Evolutionary conservation across 306 rosid genomes (phyloP), one percentile per base, ranked within the genome.

Genomic region (Cercis canadensis): DNA sequence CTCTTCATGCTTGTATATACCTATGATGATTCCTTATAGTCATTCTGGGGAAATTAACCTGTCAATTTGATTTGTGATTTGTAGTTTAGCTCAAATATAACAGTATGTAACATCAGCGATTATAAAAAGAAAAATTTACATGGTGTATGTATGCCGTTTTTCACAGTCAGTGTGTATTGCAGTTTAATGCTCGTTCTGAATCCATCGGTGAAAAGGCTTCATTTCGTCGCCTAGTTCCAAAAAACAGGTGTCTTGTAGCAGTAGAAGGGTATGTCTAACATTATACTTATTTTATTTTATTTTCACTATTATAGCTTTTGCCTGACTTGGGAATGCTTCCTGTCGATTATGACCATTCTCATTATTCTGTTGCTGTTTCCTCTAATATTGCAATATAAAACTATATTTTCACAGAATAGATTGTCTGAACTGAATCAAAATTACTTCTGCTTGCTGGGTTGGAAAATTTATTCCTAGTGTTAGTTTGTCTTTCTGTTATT

Each of bases 101-200:
- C n/a, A 19, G 39, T 5, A 13, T 21, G 39, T 36, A 37, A 40
- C 12, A n/a, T 55, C 10, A 17, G 12, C 19, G 19, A 41, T n/a
- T 43, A 24, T 24, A 24, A 24, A n/a, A 24, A 24, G 29, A 24
- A 1, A 60, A 34, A 43, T 33, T 65, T 57, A 39, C 37, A 60
- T 17, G 64, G 37, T 61, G n/a, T 72, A 33, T 15, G 43, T 70
- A 41, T 24, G 29, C 29, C 29, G 29, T 24, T 24, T 24, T 24
- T 24, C 29, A 24, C 3, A 24, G 29, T 24, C 29, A 29, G 12
- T 67, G 12, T 52, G 33, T 19, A 40, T 72, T 78, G 73, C 85
- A 92, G 97, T 92, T 92, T 81, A 92, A 92, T 82, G 96, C 96
- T 77, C 84, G 96, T 12, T 84, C 92, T 57, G 96, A 89, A 72